These are phyloP conservation scores for Helianthus tuberosus DNA, from an alignment of 129 eudicot genomes.

Conservation along the genomic window DNA sequence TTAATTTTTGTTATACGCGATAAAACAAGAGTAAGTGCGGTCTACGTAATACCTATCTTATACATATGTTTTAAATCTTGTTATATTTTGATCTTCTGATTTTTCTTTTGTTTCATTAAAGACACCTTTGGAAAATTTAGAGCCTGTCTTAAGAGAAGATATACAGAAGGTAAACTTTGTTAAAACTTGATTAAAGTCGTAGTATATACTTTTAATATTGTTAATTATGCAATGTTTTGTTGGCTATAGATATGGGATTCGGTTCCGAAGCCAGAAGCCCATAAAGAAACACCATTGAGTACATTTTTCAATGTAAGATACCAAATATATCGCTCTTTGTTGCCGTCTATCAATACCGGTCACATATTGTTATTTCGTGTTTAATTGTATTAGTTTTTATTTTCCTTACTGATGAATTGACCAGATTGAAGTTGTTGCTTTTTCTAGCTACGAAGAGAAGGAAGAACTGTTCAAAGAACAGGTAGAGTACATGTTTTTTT, in stretches of 20 bases:
- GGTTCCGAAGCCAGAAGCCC: slow-evolving; percentile 96
- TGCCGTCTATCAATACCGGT: not conserved
- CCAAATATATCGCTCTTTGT: not conserved
- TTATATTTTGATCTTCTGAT: not conserved
- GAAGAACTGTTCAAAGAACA: slow-evolving; percentile 93
- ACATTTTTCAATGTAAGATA: slow-evolving; percentile 90
- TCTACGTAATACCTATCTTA: too few species aligned
- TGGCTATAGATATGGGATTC: slow-evolving; percentile 81
- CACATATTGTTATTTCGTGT: not conserved
- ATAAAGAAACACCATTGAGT: slow-evolving; percentile 91
- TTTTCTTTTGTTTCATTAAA: not conserved
- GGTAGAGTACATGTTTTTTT: slow-evolving; percentile 35
- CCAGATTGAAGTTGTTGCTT: slow-evolving; percentile 93
- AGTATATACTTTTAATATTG: not conserved
- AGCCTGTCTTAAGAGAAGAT: slow-evolving; percentile 28
- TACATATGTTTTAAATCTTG: slow-evolving; percentile 2
- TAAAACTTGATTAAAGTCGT: slow-evolving; percentile 2
- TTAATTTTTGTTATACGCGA: slow-evolving; percentile 72
- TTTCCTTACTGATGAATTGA: slow-evolving; percentile 26
- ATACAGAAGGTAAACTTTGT: slow-evolving; percentile 16
- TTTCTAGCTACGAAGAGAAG: slow-evolving; percentile 91
- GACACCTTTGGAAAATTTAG: slow-evolving; percentile 26
- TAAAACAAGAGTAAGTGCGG: slow-evolving; percentile 46
- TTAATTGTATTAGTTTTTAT: not conserved
- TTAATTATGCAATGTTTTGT: slow-evolving; percentile 6